Evolutionary conservation across 495 filamentous ascomycete species (phyloP).

Genomic region (Pseudoneurospora amorphoporcata): DNA sequence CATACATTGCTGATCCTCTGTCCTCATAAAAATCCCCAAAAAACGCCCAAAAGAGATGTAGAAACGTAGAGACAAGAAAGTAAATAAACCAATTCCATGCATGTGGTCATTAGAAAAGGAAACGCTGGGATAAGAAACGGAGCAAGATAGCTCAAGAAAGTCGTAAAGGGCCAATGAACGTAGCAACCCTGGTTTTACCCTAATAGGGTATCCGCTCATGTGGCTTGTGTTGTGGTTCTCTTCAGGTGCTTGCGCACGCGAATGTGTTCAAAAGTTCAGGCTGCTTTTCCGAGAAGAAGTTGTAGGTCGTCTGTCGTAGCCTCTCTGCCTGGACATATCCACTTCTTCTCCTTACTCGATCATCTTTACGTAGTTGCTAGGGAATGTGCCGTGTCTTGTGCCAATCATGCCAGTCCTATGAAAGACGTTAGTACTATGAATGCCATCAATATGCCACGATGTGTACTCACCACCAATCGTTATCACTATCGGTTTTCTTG

Average conservation of each 20-base stretch:
- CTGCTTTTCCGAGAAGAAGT: not conserved
- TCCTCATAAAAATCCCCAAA: not conserved
- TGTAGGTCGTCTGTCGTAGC: not conserved
- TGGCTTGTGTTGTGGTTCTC: not conserved
- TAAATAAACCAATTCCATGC: not conserved
- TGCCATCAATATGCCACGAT: not conserved
- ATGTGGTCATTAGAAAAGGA: not conserved
- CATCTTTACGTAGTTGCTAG: constrained; percentile 48
- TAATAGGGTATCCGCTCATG: not conserved
- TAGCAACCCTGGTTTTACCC: not conserved
- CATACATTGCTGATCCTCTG: not conserved
- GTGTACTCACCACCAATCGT: constrained; percentile 72
- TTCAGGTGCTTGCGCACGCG: not conserved
- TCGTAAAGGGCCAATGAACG: not conserved
- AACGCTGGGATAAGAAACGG: not conserved
- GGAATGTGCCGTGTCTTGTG: constrained; percentile 43
- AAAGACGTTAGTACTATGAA: constrained; percentile 8
- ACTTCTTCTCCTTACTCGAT: constrained; percentile 11
- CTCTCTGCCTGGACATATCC: not conserved
- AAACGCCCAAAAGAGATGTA: not conserved
- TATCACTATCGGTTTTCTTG: constrained; percentile 86
- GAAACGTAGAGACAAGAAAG: not conserved
- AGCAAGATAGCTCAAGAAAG: not conserved
- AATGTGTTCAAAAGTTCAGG: not conserved
- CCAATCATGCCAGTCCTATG: constrained; percentile 48